Percentiles rank a stretch among this genome's conserved stretches.
phyloP scores from a whole-genome alignment of 2,329 filamentous ascomycete genomes.

The Stachybotrys chlorohalonatus region DNA sequence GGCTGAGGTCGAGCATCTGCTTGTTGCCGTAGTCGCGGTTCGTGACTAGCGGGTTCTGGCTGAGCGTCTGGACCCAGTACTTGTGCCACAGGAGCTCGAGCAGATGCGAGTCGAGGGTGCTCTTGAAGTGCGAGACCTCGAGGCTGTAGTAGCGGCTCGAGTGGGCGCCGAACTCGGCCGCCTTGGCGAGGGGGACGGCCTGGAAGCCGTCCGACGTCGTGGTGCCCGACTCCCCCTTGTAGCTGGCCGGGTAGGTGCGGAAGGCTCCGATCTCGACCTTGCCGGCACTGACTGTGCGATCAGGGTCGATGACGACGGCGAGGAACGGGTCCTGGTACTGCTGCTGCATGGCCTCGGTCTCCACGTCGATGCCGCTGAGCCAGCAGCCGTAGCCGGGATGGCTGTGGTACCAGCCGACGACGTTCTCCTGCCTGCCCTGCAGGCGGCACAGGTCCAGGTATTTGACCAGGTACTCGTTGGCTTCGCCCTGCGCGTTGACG shows the following conservation, averaged over 20 bases:
- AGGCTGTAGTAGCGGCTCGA: conserved; percentile 84
- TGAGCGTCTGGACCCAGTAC: conserved; percentile 96
- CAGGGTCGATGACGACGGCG: conserved; percentile 91
- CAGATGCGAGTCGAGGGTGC: conserved; percentile 76
- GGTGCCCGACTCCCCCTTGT: conserved; percentile 39
- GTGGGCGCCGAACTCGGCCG: conserved; percentile 92
- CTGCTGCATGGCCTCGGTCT: conserved; percentile 81
- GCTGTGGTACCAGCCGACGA: conserved; percentile 96
- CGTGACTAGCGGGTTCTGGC: conserved; percentile 79
- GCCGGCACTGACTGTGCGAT: conserved; percentile 86
- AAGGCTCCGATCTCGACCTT: conserved; percentile 98
- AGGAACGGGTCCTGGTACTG: conserved; percentile 82
- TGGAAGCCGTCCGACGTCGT: conserved; percentile 49
- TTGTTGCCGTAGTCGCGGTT: conserved; percentile 91
- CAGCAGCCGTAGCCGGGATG: conserved; percentile 98
- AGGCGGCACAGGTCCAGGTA: conserved; percentile 72
- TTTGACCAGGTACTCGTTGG: conserved; percentile 92
- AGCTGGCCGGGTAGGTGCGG: conserved; percentile 73
- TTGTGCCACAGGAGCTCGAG: conserved; percentile 95
- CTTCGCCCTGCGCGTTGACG: conserved; percentile 91
- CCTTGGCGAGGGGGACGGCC: conserved; percentile 84
- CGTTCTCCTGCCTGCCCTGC: conserved; percentile 75
- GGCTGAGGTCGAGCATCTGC: conserved; percentile 80
- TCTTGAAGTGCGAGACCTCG: conserved; percentile 91
- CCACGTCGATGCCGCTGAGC: conserved; percentile 92